Evolutionary conservation across 768 basidiomycete species (phyloP).

Genomic region (Amanita inopinata): DNA sequence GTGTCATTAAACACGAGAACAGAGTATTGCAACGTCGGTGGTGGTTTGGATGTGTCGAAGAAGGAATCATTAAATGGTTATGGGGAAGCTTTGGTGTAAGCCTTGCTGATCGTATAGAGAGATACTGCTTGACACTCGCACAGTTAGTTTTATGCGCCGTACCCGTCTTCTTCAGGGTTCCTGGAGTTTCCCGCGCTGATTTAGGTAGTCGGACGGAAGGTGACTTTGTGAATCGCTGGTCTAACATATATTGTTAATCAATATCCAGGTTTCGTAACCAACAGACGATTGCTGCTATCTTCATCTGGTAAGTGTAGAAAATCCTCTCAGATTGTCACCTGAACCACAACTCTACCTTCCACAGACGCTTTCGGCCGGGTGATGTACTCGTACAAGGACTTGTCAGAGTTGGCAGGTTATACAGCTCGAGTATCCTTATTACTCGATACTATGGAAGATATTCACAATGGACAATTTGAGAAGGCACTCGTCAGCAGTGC

Average conservation of each 20-base stretch:
- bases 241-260: background rate
- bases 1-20: constrained; percentile 78
- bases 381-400: constrained; percentile 97
- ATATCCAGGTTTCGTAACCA: constrained; percentile 88
- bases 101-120: no score
- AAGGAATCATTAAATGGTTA: constrained; percentile 92
- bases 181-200: constrained; percentile 57
- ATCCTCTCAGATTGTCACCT: constrained; percentile 1
- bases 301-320: constrained; percentile 51
- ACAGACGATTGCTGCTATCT: constrained; percentile 80
- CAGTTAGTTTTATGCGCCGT: constrained; percentile 85
- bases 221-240: constrained; percentile 17
- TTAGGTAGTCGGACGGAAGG: constrained; percentile 88
- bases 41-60: constrained; percentile 89
- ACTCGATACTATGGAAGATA: constrained; percentile 85
- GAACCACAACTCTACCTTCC: no score
- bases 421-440: constrained; percentile 85
- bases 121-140: constrained; percentile 4
- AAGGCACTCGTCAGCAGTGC: constrained; percentile 80
- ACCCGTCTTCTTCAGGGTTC: constrained; percentile 84
- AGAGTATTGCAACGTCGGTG: constrained; percentile 69
- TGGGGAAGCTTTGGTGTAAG: constrained; percentile 93
- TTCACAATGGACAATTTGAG: constrained; percentile 75
- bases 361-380: constrained; percentile 91
- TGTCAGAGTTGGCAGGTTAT: constrained; percentile 93